Evolutionary conservation across 768 basidiomycete species (phyloP), one percentile per base, ranked within the genome.

Genomic region (Pleurotus salmoneostramineus): DNA sequence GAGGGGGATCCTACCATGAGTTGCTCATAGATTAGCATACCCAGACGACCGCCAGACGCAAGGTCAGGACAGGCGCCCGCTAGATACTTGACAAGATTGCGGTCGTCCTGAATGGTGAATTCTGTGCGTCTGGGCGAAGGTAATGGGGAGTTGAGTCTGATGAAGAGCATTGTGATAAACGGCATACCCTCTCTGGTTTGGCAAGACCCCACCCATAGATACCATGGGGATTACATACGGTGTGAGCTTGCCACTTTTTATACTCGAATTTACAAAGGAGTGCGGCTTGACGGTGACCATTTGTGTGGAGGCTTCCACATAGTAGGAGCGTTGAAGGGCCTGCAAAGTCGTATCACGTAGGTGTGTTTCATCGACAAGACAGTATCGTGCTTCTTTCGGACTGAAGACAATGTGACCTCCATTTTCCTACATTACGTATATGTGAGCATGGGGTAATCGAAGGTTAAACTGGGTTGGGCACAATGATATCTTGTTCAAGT

Each of bases 81-180:
- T 4, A 81, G 55, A 44, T 72, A 79, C 11, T 63, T 50, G 32
- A 66, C 69, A n/a, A 82, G 59, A 5, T 72, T 56, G 3, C 69
- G 48, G 33, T 78, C 77, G 34, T 83, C 79, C 11, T 72, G 67
- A 5, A 42, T 7, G 0, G 78, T 77, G 49, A 72, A 82, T 37
- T 56, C 47, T 1, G 34, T 61, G 21, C 73, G 72, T 6, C 66
- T 61, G 61, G 6, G 21, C 21, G 5, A 49, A 12, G 32, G 3
- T 3, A 27, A 27, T 27, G 21, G 21, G 46, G 37, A 36, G n/a
- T 14, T 47, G 17, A 36, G 21, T 34, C 33, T 27, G n/a, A 17
- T 31, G n/a, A 33, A 46, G 4, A 21, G 40, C 14, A 42, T 31
- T n/a, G 40, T 6, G 14, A 45, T 15, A 42, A 42, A 11, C 17